These are phyloP conservation scores for Bocquillonia castaneifolia DNA, from an alignment of 441 rosid genomes.

Conservation along the genomic window DNA sequence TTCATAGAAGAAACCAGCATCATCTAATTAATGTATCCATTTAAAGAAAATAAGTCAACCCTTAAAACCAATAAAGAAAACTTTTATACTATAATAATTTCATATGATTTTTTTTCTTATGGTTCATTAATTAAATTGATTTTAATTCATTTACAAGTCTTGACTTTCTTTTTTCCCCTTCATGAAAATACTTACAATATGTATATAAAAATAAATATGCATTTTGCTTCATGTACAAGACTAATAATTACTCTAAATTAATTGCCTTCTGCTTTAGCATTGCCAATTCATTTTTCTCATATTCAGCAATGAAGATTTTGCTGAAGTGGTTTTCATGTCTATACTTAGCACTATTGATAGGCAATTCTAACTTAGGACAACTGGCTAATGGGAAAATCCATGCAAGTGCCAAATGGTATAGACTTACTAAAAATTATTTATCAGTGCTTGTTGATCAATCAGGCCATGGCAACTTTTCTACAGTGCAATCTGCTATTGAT, in stretches of 20 bases:
- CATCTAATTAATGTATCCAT: background rate
- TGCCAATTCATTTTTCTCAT: background rate
- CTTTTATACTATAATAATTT: background rate
- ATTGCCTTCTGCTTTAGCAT: too few relatives aligned
- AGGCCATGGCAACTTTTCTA: conserved; percentile 52
- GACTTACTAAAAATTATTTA: background rate
- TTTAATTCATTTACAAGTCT: conserved; percentile 13
- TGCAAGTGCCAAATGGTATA: background rate
- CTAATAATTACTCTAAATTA: background rate
- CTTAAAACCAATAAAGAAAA: background rate
- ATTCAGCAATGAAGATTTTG: background rate
- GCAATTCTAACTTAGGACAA: conserved; percentile 14
- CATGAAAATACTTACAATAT: background rate
- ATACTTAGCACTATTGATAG: conserved; percentile 15
- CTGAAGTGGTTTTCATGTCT: conserved; percentile 10
- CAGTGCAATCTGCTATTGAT: conserved; percentile 65
- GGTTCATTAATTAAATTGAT: background rate
- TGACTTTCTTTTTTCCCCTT: conserved; percentile 27
- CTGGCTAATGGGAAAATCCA: background rate
- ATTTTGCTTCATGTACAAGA: background rate
- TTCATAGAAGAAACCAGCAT: background rate
- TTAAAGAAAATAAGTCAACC: background rate
- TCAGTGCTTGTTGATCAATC: conserved; percentile 40
- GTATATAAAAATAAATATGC: background rate
- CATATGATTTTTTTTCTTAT: background rate